Base-by-base conservation (phyloP, 306 rosid species). In the Castanospermum australe region DNA sequence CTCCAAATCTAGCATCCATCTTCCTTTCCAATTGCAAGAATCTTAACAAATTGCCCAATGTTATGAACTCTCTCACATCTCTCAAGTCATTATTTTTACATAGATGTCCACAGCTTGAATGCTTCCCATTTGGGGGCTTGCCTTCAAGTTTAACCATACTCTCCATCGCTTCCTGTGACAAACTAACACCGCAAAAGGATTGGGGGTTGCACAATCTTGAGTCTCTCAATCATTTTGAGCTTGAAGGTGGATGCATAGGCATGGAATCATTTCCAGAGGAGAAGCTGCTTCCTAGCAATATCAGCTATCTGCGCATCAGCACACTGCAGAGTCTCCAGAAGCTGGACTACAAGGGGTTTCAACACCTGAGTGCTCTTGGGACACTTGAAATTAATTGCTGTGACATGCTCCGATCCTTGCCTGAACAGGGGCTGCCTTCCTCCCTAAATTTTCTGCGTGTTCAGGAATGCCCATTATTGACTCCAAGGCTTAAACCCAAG, bases 181-280 rank as follows among this genome's bases (percentile, higher is more conserved):
- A 71, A 50, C 78, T 79, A 22, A 38, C 73, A 50, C 78, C 65
- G 35, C 71, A 50, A 62, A 62, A 71, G 57, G 52, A 62, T 21
- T 79, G 83, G 78, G 55, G 71, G 5, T 61, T 79, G 12, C 11
- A 61, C 9, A 50, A 52, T 24, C 55, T 79, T 4, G 45, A 62
- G 25, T 60, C 67, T 48, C 78, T 79, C 66, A 62, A 41, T 51
- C 66, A 62, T 22, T 71, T 79, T 61, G 67, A 79, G 47, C 18
- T 79, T 6, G 66, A 60, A 79, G 83, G 83, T 36, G 83, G 78
- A 61, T 79, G 73, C 57, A 25, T 50, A 7, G 78, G 73, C 66
- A 35, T 61, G 54, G 78, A 50, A 2, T 48, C 78, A 71, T 79
- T 79, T 50, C 78, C 83, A 33, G 66, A 50, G 0, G 73, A 61